Base-by-base conservation (phyloP, 2,329 filamentous ascomycete genomes). In the Colletotrichum horii region DNA sequence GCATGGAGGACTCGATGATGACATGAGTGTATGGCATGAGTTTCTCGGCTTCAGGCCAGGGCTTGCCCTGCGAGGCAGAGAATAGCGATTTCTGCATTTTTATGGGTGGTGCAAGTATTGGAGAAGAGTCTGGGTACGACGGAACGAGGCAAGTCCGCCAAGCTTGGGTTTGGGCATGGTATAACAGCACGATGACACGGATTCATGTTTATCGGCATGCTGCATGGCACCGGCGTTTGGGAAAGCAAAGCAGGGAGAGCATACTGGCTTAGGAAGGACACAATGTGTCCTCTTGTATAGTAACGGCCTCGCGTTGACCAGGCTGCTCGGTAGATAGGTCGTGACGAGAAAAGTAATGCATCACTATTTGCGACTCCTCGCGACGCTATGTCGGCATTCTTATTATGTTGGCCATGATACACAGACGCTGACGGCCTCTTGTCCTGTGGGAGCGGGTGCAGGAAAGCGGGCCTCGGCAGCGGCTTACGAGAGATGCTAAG, bases 1-100 rank as follows among this genome's bases (percentile, higher is more conserved):
- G 93, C 72, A 92, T 94, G 84, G 90, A 93, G 77, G 91, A 93
- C 82, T 92, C 90, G 76, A 91, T 92, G 88, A 91, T 91, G 85
- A 86, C 85, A 85, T 91, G 84, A 90, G 36, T 65, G 74, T 60
- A 66, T 55, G 69, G 28, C 34, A 61, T 26, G 36, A 52, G 24
- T 61, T 38, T 24, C 55, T 24, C 32, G 61, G 43, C 38, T n/a
- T 34, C 26, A 24, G 8, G n/a, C 43, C 43, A 34, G 43, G 55
- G 62, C 32, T 58, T 19, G 36, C 24, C 30, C 34, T 30, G 22
- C 48, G 15, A 16, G 28, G 56, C 62, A 66, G 69, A 34, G 58
- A 30, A 71, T 64, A 36, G 64, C 56, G 34, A 60, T 69, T 64
- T 55, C 26, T 74, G 34, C 70, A 62, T 66, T 36, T 73, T 48